Percentiles rank a stretch among this genome's conserved stretches.
Conservation (phyloP, 1,139 yeast genomes). For the Ogataea hybrid region DNA sequence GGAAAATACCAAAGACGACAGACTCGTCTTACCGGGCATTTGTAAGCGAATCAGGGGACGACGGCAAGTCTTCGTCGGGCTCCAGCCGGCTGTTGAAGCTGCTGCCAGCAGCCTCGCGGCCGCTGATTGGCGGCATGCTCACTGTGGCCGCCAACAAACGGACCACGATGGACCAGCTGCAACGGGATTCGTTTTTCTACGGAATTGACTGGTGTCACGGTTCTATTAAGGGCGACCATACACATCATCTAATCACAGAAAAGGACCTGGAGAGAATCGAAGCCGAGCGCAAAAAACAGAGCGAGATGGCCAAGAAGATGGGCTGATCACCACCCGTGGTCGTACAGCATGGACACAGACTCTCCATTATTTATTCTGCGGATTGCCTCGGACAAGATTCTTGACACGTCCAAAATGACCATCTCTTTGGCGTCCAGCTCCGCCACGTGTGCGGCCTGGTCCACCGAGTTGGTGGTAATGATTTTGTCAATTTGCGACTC, state of each 20-base stretch:
- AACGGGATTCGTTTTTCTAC: slow-evolving; percentile 68
- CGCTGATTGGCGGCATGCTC: slow-evolving; percentile 72
- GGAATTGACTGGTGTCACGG: slow-evolving; percentile 46
- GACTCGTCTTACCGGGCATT: slow-evolving; percentile 39
- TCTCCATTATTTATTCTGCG: slow-evolving; percentile 97
- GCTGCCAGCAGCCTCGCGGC: slow-evolving; percentile 83
- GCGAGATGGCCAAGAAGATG: slow-evolving; percentile 8
- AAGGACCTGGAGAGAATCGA: slow-evolving; percentile 46
- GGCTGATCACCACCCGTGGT: slow-evolving; percentile 63
- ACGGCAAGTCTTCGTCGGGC: slow-evolving; percentile 43
- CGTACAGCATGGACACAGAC: slow-evolving; percentile 89
- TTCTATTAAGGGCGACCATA: slow-evolving; percentile 35
- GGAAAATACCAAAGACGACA: slow-evolving; percentile 64
- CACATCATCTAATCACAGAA: slow-evolving; percentile 53
- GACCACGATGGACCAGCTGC: slow-evolving; percentile 65
- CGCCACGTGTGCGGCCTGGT: slow-evolving; percentile 62
- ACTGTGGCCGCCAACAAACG: slow-evolving; percentile 65
- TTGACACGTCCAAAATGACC: slow-evolving; percentile 84
- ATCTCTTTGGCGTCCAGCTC: slow-evolving; percentile 64
- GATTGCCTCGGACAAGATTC: slow-evolving; percentile 90
- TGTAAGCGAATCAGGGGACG: slow-evolving; percentile 22
- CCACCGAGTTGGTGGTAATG: slow-evolving; percentile 91
- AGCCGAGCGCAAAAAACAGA: slow-evolving; percentile 30
- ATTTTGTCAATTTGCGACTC: slow-evolving; percentile 76
- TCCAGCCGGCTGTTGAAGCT: slow-evolving; percentile 76